phyloP scores from a whole-genome alignment of 352 stramenopile species.

The Phytopythium litorale region DNA sequence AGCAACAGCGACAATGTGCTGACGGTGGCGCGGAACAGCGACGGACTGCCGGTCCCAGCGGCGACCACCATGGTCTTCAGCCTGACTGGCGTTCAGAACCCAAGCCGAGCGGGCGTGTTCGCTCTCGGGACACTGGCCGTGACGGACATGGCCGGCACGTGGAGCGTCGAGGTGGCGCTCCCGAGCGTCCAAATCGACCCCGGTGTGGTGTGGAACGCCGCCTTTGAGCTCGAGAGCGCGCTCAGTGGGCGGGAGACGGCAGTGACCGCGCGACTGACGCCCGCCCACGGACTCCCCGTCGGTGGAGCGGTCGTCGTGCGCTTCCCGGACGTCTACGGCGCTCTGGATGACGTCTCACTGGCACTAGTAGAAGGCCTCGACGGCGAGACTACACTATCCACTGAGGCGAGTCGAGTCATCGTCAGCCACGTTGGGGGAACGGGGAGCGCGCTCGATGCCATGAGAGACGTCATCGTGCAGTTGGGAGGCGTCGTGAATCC shows the following conservation, averaged over 20 bases:
- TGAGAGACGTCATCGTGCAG: slow-evolving; percentile 24
- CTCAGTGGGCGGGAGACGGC: slow-evolving; percentile 38
- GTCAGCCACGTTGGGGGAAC: slow-evolving; percentile 17
- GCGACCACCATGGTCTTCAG: slow-evolving; percentile 14
- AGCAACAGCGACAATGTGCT: slow-evolving; percentile 3
- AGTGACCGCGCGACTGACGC: slow-evolving; percentile 24
- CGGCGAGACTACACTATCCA: slow-evolving; percentile 17
- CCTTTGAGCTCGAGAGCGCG: slow-evolving; percentile 17
- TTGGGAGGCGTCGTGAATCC: slow-evolving; percentile 38
- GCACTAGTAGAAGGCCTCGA: slow-evolving; percentile 22
- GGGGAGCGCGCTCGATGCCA: slow-evolving; percentile 8
- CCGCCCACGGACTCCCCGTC: slow-evolving; percentile 26
- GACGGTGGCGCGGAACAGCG: slow-evolving; percentile 14
- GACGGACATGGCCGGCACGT: slow-evolving; percentile 11
- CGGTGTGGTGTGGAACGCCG: slow-evolving; percentile 22
- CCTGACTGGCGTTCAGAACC: slow-evolving; percentile 25
- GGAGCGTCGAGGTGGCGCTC: slow-evolving; percentile 11
- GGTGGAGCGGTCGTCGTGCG: slow-evolving; percentile 39
- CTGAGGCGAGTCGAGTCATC: slow-evolving; percentile 17
- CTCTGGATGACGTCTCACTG: slow-evolving; percentile 16
- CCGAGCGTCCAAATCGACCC: slow-evolving; percentile 27
- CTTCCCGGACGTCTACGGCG: slow-evolving; percentile 47
- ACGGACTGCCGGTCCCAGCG: slow-evolving; percentile 11
- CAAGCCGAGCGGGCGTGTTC: slow-evolving; percentile 15
- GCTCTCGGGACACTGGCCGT: slow-evolving; percentile 25